phyloP scores from a whole-genome alignment of 2,329 filamentous ascomycete genomes.

The Orbilia ellipsospora region DNA sequence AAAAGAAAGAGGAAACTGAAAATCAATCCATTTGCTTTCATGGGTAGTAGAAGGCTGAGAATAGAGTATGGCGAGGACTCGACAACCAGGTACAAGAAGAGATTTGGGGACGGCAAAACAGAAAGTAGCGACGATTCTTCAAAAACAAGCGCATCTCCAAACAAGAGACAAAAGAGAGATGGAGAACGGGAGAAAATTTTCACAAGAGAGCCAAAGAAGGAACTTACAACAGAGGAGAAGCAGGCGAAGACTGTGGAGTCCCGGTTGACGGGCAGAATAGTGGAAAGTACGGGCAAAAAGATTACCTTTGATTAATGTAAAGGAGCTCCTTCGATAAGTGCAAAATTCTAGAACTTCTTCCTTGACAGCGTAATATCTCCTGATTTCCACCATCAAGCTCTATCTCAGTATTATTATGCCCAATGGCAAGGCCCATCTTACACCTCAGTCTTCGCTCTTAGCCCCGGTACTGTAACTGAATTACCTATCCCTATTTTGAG shows the following conservation, averaged over 20 bases:
- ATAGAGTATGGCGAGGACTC: constrained; percentile 95
- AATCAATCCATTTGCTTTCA: constrained; percentile 69
- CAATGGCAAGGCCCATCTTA: too few relatives aligned
- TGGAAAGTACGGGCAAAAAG: constrained; percentile 82
- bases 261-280: constrained; percentile 75
- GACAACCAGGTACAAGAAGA: constrained; percentile 87
- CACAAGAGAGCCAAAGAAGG: constrained; percentile 64
- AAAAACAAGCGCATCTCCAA: background rate
- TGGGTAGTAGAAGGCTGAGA: constrained; percentile 83
- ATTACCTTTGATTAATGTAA: constrained; percentile 76
- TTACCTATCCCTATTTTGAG: too few relatives aligned
- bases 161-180: constrained; percentile 50
- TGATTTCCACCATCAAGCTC: too few relatives aligned
- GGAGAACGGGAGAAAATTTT: constrained; percentile 61
- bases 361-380: too few relatives aligned
- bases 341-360: too few relatives aligned
- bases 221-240: constrained; percentile 63
- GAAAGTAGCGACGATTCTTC: constrained; percentile 57
- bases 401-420: too few relatives aligned
- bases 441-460: too few relatives aligned
- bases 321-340: too few relatives aligned
- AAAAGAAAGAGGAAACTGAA: constrained; percentile 71
- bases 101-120: constrained; percentile 57
- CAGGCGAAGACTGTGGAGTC: constrained; percentile 70
- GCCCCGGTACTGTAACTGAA: too few relatives aligned